Conservation (phyloP, 306 rosid genomes). For the Herpetospermum pedunculosum region DNA sequence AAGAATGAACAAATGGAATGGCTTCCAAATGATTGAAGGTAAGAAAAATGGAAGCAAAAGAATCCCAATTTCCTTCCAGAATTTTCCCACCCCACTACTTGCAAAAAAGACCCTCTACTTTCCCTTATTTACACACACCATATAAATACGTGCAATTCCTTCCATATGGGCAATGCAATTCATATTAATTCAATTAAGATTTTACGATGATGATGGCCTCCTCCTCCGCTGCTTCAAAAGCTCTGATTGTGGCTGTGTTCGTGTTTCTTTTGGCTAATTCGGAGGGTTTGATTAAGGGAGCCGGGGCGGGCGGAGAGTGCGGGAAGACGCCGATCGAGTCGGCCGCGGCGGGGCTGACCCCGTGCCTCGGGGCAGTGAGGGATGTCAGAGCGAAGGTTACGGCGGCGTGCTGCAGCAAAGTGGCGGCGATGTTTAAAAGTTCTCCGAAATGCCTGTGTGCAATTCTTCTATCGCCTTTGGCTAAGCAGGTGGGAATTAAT, state of each 20-base stretch:
- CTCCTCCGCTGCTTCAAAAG: background rate
- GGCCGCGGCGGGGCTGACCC: slow-evolving; percentile 70
- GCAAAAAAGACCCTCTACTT: no score
- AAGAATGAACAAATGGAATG: no score
- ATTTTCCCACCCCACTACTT: no score
- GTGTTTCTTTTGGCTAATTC: slow-evolving; percentile 17
- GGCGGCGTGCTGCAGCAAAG: slow-evolving; percentile 53
- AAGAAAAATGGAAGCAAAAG: no score
- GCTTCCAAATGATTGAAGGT: no score
- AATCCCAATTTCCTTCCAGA: no score
- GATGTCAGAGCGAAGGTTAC: slow-evolving; percentile 46
- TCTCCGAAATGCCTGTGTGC: slow-evolving; percentile 73
- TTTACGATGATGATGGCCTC: background rate
- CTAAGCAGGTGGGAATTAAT: slow-evolving; percentile 62
- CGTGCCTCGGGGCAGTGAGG: slow-evolving; percentile 49
- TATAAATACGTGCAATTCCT: no score
- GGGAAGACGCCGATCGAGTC: slow-evolving; percentile 67
- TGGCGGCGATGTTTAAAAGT: slow-evolving; percentile 42
- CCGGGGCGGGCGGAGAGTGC: slow-evolving; percentile 65
- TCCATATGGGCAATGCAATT: no score
- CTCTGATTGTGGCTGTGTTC: slow-evolving; percentile 5
- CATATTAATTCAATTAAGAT: background rate
- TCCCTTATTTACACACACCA: no score
- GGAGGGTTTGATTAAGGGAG: slow-evolving; percentile 1
- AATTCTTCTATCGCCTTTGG: slow-evolving; percentile 69